Conservation (phyloP, 2,329 filamentous ascomycete genomes). For the Ceratocystis eucalypticola region DNA sequence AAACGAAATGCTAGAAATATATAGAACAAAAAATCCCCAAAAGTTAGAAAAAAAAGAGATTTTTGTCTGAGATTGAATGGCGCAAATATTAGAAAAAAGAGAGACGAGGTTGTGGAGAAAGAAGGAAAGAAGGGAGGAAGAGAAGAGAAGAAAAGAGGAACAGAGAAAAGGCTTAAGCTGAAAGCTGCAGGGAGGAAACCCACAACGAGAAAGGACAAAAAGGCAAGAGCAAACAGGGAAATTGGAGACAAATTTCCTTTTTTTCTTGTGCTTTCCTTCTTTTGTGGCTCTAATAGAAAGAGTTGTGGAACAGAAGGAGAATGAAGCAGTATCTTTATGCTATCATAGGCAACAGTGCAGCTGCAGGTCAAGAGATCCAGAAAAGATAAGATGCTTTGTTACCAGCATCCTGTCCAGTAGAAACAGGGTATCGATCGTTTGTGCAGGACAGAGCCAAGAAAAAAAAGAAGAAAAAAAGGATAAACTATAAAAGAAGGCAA, state of each 20-base stretch:
- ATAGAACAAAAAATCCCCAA: no score
- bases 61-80: not conserved
- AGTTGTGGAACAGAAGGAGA: not conserved
- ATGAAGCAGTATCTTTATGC: not conserved
- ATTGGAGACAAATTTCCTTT: slow-evolving; percentile 5
- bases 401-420: no score
- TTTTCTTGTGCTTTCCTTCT: not conserved
- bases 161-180: not conserved
- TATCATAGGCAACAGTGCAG: not conserved
- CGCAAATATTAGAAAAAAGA: not conserved
- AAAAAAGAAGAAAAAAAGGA: not conserved
- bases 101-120: not conserved
- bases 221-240: slow-evolving; percentile 4
- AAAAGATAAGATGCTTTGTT: not conserved
- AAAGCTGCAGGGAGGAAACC: not conserved
- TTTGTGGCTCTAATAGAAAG: not conserved
- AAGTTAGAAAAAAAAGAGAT: not conserved
- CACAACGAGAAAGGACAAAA: not conserved
- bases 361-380: not conserved
- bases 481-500: not conserved
- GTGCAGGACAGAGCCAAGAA: not conserved
- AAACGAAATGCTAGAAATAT: not conserved
- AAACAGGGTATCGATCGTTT: no score
- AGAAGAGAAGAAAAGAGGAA: not conserved
- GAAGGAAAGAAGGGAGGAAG: not conserved